Percentiles rank a stretch among this genome's conserved stretches.
These are phyloP conservation scores for Musa acuminata DNA, from an alignment of 176 grass and related monocot species.

Conservation along the genomic window DNA sequence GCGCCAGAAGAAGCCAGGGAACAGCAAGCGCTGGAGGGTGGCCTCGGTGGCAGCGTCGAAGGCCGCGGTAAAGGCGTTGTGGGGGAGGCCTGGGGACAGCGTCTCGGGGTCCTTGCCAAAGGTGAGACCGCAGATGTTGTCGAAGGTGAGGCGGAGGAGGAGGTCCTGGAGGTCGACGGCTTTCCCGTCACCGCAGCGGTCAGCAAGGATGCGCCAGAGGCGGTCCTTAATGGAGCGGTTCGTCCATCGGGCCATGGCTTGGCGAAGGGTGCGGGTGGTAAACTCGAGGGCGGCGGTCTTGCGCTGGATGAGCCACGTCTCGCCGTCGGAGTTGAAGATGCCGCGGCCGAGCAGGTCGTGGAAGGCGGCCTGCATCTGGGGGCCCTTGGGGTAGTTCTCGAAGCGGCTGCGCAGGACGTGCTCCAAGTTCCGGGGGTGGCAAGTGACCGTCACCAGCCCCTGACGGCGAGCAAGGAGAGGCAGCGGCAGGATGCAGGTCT, in stretches of 20 bases:
- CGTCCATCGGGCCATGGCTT: constrained; percentile 83
- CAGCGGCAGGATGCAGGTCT: constrained; percentile 82
- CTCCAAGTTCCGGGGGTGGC: constrained; percentile 91
- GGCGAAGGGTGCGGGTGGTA: constrained; percentile 77
- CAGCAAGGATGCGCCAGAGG: constrained; percentile 66
- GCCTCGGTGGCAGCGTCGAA: constrained; percentile 81
- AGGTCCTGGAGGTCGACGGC: constrained; percentile 86
- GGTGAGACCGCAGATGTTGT: constrained; percentile 94
- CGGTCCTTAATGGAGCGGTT: constrained; percentile 77
- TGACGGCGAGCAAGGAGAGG: constrained; percentile 64
- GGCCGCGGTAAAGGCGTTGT: constrained; percentile 70
- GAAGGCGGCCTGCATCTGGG: constrained; percentile 80
- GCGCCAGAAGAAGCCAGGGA: constrained; percentile 71
- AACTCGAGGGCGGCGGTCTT: constrained; percentile 97
- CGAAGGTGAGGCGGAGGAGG: constrained; percentile 83
- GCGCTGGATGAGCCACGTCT: constrained; percentile 89
- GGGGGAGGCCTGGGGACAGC: constrained; percentile 42
- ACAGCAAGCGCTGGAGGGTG: constrained; percentile 72
- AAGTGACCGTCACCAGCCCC: constrained; percentile 86
- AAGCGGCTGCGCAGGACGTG: constrained; percentile 85
- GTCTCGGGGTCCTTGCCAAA: constrained; percentile 95
- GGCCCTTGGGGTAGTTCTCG: constrained; percentile 95
- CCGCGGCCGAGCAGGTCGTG: constrained; percentile 91
- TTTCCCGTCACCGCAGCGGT: constrained; percentile 26
- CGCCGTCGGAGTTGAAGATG: constrained; percentile 97